These are phyloP conservation scores for Postia placenta DNA, from an alignment of 768 basidiomycete genomes.

Conservation along the genomic window DNA sequence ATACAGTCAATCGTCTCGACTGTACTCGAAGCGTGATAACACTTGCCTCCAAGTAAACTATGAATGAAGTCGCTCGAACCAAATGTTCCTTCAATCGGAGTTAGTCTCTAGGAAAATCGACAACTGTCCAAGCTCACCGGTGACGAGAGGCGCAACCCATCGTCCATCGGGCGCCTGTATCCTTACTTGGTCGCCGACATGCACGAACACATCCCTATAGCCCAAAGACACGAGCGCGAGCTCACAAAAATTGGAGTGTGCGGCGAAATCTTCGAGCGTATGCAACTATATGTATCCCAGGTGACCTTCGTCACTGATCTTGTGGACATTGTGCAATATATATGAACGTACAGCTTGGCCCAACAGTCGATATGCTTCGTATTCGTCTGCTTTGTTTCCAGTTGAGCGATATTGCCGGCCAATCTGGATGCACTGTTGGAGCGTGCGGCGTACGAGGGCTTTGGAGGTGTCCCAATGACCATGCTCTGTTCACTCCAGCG, in stretches of 20 bases:
- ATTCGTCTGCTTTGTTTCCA: slow-evolving; percentile 60
- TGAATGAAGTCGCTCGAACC: slow-evolving; percentile 76
- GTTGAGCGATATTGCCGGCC: slow-evolving; percentile 59
- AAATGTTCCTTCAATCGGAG: slow-evolving; percentile 59
- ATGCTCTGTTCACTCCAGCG: slow-evolving; percentile 34
- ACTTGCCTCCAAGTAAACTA: slow-evolving; percentile 67
- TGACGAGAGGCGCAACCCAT: slow-evolving; percentile 76
- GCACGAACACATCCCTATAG: slow-evolving; percentile 70
- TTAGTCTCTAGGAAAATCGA: slow-evolving; percentile 8
- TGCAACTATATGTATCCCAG: too few relatives aligned
- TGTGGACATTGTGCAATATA: too few relatives aligned
- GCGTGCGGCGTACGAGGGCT: slow-evolving; percentile 63
- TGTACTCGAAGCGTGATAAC: background rate
- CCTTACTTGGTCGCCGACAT: slow-evolving; percentile 78
- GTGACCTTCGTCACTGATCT: too few relatives aligned
- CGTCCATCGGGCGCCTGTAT: slow-evolving; percentile 71
- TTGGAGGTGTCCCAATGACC: slow-evolving; percentile 89
- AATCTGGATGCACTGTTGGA: slow-evolving; percentile 74
- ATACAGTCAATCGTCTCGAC: background rate
- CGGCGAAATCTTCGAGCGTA: slow-evolving; percentile 82
- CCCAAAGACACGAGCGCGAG: slow-evolving; percentile 72
- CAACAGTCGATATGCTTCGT: slow-evolving; percentile 75
- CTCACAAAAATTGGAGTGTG: slow-evolving; percentile 90
- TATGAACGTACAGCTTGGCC: slow-evolving; percentile 61
- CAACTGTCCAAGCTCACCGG: slow-evolving; percentile 39